Conservation (phyloP, 2,329 filamentous ascomycete species). For the Zasmidium angulare region DNA sequence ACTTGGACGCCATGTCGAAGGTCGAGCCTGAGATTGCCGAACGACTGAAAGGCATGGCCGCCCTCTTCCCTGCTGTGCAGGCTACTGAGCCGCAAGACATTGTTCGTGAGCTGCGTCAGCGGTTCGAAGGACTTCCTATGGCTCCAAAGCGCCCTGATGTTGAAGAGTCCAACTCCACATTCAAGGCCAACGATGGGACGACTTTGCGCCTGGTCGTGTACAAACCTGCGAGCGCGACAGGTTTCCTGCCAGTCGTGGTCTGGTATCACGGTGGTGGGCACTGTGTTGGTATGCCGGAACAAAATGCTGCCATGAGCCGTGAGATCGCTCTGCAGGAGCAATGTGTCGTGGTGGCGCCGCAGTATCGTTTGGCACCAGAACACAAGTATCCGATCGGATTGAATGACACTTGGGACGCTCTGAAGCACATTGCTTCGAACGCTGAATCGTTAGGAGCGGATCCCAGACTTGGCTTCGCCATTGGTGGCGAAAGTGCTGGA, state of each 20-base stretch:
- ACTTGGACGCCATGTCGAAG: conserved; percentile 6
- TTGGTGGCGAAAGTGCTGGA: conserved; percentile 51
- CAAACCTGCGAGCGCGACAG: conserved; percentile 5
- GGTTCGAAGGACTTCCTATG: conserved; percentile 4
- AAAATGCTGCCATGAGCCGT: conserved; percentile 10
- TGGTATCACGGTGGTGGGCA: conserved; percentile 20
- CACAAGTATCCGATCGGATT: conserved; percentile 48
- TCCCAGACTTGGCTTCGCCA: conserved; percentile 44
- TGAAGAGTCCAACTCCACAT: conserved; percentile 1
- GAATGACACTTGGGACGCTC: conserved; percentile 47
- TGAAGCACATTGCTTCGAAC: conserved; percentile 45
- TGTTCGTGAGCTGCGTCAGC: conserved; percentile 8
- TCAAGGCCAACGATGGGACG: conserved; percentile 14
- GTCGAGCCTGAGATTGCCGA: conserved; percentile 13
- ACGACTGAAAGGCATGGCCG: conserved; percentile 2
- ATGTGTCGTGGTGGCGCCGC: conserved; percentile 14
- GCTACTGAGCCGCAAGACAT: conserved; percentile 3
- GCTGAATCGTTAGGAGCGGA: conserved; percentile 41
- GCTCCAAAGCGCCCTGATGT: neutral
- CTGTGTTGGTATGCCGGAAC: conserved; percentile 17
- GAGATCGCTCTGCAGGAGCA: conserved; percentile 10
- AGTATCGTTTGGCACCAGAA: conserved; percentile 52
- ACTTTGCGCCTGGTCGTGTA: conserved; percentile 13
- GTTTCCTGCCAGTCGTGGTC: conserved; percentile 12
- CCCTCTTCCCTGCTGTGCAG: neutral